Base-by-base conservation (phyloP, 176 grass and related monocot species). In the Oryza coarctata region DNA sequence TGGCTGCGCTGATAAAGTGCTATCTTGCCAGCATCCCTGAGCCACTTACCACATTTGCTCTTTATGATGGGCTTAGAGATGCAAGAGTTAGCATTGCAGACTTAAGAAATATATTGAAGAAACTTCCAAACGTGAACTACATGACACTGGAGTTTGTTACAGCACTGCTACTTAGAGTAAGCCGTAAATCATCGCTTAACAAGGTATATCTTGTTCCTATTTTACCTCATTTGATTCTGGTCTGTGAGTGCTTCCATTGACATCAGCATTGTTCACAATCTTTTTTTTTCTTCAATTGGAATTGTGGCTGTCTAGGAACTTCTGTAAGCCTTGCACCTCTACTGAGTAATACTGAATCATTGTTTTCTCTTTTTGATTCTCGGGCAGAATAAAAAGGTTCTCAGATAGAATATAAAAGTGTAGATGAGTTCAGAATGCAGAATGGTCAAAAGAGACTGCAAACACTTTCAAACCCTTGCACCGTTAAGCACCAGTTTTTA, bases 111-210 rank as follows among this genome's bases (percentile, higher is more conserved):
- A 93, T 95, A 90, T 83, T 99, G 90, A 95, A 95, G 84, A 99
- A 93, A 67, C 96, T 99, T 80, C 93, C 96, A 83, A 95, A 90
- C 87, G 96, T 90, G 81, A 98, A 91, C 88, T 98, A 88, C 76
- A 98, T 95, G 92, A 98, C 96, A n/a, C 65, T 98, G 39, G 96
- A 98, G 35, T 95, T 95, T 86, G 72, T 93, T 74, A 98, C 96
- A 52, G 88, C 95, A 39, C 76, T 98, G 67, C 89, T 98, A 75
- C 95, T 94, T 71, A 85, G 71, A 78, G 93, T 93, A 67, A 95
- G 93, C 93, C 87, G 86, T 55, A 98, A 95, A 91, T 98, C 88
- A 70, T 89, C 89, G 58, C 87, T 98, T 52, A 98, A 98, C 83
- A 98, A 95, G 96, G 96, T 91, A 88, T 12, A 71, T 82, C 29